Percentiles rank a stretch among this genome's conserved stretches.
Evolutionary conservation across 805 yeast genomes (phyloP).

Genomic region (Metschnikowia borealis): DNA sequence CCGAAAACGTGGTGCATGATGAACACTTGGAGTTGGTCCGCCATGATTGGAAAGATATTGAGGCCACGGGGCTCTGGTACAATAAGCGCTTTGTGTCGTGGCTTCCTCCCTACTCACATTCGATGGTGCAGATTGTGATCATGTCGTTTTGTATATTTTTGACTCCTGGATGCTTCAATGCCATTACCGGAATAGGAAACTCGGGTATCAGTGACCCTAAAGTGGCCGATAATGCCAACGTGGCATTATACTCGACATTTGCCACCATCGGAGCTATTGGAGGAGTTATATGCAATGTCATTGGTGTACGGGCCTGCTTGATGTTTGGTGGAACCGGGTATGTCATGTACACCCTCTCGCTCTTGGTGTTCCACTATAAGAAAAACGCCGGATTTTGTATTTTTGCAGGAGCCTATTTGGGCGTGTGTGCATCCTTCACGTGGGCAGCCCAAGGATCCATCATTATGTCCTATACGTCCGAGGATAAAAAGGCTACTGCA

Average conservation of each 20-base stretch:
- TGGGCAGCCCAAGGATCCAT: constrained; percentile 62
- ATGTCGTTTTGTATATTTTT: constrained; percentile 45
- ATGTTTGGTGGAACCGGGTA: constrained; percentile 55
- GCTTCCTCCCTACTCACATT: constrained; percentile 35
- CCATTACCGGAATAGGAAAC: constrained; percentile 49
- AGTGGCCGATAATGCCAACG: constrained; percentile 46
- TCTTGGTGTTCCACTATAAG: constrained; percentile 45
- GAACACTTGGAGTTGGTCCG: constrained; percentile 10
- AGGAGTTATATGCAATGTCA: constrained; percentile 49
- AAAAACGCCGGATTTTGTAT: constrained; percentile 49
- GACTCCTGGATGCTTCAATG: constrained; percentile 53
- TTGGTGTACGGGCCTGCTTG: constrained; percentile 45
- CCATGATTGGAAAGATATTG: constrained; percentile 25
- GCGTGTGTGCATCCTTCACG: constrained; percentile 50
- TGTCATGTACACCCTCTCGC: constrained; percentile 49
- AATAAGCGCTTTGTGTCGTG: constrained; percentile 24
- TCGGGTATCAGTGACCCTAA: constrained; percentile 37
- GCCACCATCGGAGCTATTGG: constrained; percentile 56
- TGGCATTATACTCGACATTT: constrained; percentile 52
- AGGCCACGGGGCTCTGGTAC: constrained; percentile 40
- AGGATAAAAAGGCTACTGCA: constrained; percentile 48
- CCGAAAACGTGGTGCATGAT: background rate
- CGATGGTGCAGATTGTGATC: constrained; percentile 42
- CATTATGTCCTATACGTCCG: constrained; percentile 55
- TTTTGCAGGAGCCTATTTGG: constrained; percentile 55